Evolutionary conservation across 805 yeast genomes (phyloP), one percentile per base, ranked within the genome.

Genomic region (Blastobotrys americana): DNA sequence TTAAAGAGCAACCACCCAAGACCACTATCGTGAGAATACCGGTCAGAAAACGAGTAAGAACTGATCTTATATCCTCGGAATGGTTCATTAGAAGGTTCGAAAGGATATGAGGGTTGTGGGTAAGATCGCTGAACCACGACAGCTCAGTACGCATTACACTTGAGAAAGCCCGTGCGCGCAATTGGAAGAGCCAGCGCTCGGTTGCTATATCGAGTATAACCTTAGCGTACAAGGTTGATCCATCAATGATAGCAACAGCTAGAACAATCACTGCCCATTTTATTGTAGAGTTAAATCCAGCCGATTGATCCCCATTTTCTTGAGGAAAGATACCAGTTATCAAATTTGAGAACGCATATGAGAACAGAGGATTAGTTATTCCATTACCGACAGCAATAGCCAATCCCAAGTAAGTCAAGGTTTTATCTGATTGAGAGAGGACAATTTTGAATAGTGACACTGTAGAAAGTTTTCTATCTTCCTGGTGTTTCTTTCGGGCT

Each of bases 21-120:
- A 78, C 66, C 2, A 74, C 41, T 34, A 84, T 71, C 8, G 81
- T 74, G 1, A 77, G 53, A 0, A 77, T 36, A 0, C 80, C 71
- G 6, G 80, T 68, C 23, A 85, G 57, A 50, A 82, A 80, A 36
- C 78, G 78, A 0, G 85, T 70, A 1, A 85, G 71, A 31, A 89
- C 63, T 0, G 69, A 63, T 48, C 96, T 71, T 47, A 85, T 63
- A 55, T 87, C 95, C 54, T 96, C 77, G 0, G 85, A 63, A 58
- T 93, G 97, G 57, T 85, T 87, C 72, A 89, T 67, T 2, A 90
- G 52, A 15, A 89, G 67, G 0, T 94, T 77, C 17, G 81, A 71
- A 10, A 84, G 51, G 74, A 82, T 47, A 25, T 25, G 31, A 25
- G 31, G 10, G 31, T 25, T 25, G 8, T 13, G 8, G 13, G 31